Base-by-base conservation (phyloP, 1,284 basidiomycete species). In the Trametes pubescens region DNA sequence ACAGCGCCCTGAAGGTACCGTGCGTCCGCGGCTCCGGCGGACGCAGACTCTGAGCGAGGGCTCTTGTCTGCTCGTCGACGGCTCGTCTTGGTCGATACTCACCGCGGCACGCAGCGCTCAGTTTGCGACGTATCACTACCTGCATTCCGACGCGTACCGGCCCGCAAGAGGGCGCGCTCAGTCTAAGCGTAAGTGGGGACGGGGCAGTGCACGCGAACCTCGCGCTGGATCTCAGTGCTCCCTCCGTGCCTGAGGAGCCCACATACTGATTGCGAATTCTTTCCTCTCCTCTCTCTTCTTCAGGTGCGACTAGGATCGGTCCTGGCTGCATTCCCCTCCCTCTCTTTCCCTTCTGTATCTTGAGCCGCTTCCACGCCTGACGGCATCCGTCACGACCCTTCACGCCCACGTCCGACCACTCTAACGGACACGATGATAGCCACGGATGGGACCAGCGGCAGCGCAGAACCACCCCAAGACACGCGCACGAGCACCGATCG, bases 321-420 rank as follows among this genome's bases (percentile, higher is more conserved):
- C 29, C 43, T 24, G 34, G 21, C 44, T 16, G 18, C 26, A 51
- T 38, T 49, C n/a, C 16, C 46, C n/a, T 26, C 22, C 26, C 44
- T 35, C 38, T n/a, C 48, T 24, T 16, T 51, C n/a, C 11, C 22
- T 26, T 52, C 55, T 46, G 37, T 24, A 48, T 38, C 24, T n/a
- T 38, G 26, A 11, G 24, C 37, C 29, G 46, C 29, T 46, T 37
- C 48, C 32, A 35, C 34, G 52, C 57, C 24, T 57, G 59, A 57
- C 57, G 29, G 53, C 53, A 51, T 51, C 58, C 38, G 32, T 68
- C 62, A 64, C 67, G 64, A 62, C 64, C 59, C 49, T 37, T 55
- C 56, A 65, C 66, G 64, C 51, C 32, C 38, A 54, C 37, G 49
- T 48, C 46, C 22, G 22, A 18, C 55, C 37, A 32, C 40, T 32